Percentiles rank a stretch among this genome's conserved stretches.
These are phyloP conservation scores for Citrus medica DNA, from an alignment of 345 rosid species.

Conservation along the genomic window DNA sequence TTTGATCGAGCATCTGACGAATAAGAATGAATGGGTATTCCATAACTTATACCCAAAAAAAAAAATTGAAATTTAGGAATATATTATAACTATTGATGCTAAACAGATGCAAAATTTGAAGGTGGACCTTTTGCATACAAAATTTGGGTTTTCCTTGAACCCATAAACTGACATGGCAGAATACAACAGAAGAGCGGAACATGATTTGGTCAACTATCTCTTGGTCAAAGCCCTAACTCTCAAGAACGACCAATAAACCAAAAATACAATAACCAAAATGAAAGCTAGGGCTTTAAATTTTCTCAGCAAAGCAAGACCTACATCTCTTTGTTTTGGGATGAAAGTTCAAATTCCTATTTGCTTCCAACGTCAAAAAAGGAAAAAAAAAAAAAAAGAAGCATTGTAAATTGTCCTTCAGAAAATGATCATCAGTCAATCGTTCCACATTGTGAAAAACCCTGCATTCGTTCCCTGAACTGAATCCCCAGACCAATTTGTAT, in stretches of 20 bases:
- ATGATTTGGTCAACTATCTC: not conserved
- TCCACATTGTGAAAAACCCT: conserved; percentile 87
- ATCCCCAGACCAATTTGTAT: conserved; percentile 70
- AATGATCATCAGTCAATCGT: conserved; percentile 32
- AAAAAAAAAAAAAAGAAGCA: not conserved
- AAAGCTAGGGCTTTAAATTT: conserved; percentile 2
- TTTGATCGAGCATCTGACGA: too few relatives aligned
- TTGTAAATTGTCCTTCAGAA: not conserved
- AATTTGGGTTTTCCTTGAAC: conserved; percentile 17
- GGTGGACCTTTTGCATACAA: conserved; percentile 12
- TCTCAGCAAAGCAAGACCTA: not conserved
- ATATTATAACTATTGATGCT: not conserved
- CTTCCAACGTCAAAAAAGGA: not conserved
- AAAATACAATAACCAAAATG: too few relatives aligned
- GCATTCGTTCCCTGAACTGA: conserved; percentile 75
- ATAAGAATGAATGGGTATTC: too few relatives aligned
- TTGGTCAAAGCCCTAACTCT: not conserved
- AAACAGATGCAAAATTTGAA: conserved; percentile 4
- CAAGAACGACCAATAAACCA: not conserved
- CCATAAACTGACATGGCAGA: conserved; percentile 2
- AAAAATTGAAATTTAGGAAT: not conserved
- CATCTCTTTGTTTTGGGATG: not conserved
- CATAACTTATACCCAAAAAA: too few relatives aligned
- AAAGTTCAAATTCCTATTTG: not conserved
- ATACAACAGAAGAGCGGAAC: not conserved